These are phyloP conservation scores for Candida chilensis DNA, from an alignment of 805 yeast species.

Conservation along the genomic window DNA sequence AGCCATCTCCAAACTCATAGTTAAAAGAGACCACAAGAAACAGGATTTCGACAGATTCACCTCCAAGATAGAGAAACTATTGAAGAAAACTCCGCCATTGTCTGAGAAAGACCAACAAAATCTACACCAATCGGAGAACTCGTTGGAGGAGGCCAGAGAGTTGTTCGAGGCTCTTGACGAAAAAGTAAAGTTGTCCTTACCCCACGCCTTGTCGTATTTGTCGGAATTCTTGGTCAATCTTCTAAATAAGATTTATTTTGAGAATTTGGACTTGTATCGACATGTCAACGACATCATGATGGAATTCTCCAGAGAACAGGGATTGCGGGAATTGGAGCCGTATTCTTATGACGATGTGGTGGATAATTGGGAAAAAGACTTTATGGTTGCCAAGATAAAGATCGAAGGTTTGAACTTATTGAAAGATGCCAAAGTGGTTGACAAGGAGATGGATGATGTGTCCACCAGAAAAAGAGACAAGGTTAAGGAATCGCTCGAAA, in stretches of 20 bases:
- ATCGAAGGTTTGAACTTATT: slow-evolving; percentile 26
- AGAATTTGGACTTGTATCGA: slow-evolving; percentile 23
- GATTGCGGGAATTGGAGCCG: slow-evolving; percentile 10
- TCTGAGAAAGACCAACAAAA: slow-evolving; percentile 27
- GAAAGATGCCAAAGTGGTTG: slow-evolving; percentile 23
- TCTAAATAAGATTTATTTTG: slow-evolving; percentile 24
- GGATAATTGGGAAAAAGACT: slow-evolving; percentile 25
- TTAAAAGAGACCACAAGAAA: slow-evolving; percentile 34
- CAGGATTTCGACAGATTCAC: slow-evolving; percentile 26
- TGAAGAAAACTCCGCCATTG: slow-evolving; percentile 17
- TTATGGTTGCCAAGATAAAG: slow-evolving; percentile 24
- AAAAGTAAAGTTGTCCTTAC: slow-evolving; percentile 30
- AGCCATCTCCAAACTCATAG: slow-evolving; percentile 25
- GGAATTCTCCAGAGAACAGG: slow-evolving; percentile 17
- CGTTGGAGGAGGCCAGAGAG: slow-evolving; percentile 16
- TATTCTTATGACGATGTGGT: slow-evolving; percentile 20
- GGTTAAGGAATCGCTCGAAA: slow-evolving; percentile 4
- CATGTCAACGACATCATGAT: slow-evolving; percentile 17
- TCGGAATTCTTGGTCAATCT: slow-evolving; percentile 40
- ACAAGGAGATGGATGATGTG: slow-evolving; percentile 23
- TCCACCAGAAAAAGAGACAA: slow-evolving; percentile 9
- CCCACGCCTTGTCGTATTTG: slow-evolving; percentile 32
- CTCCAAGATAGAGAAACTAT: slow-evolving; percentile 24
- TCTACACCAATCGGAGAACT: slow-evolving; percentile 17
- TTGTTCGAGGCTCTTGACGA: slow-evolving; percentile 25